Evolutionary conservation across 805 yeast genomes (phyloP), one percentile per base, ranked within the genome.

Genomic region (Cyberlindnera suaveolens): DNA sequence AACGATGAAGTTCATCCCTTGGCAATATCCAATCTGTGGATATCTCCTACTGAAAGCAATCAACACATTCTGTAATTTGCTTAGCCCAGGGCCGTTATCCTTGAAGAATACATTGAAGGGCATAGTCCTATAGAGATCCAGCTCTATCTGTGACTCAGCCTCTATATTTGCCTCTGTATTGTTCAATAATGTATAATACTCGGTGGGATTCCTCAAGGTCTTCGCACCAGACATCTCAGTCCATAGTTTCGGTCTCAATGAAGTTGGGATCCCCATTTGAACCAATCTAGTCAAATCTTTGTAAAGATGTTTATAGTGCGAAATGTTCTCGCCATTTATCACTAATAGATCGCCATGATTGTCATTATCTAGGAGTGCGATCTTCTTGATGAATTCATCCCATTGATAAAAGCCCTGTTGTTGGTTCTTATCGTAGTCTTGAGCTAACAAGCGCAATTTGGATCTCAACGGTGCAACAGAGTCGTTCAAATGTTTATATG

Each of bases 1-100:
- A 10, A 71, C 73, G n/a, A 77, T 71, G 50, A 76, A 70, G 53
- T 77, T 77, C 83, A 77, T 71, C 1, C 83, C 83, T 50, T 77
- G 83, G 41, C 77, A 72, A 53, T 77, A 77, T 1, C 83, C 82
- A 35, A 76, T 62, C 0, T 63, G 63, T 0, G 75, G 72, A 45
- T 68, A 67, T 46, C 74, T 66, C 6, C 68, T 63, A 16, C 71
- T 68, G 49, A 71, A 76, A 1, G 81, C 80, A 32, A 70, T 66
- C 39, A 77, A 57, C 6, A 78, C 68, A 14, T 74, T 61, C 34
- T 72, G 62, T 27, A 77, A 54, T 42, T 70, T 72, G 32, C 57
- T 61, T 32, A 70, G 68, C n/a, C 78, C 79, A 1, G 81, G 79
- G 0, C 82, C 82, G 10, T 75, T 71, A 36, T 64, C 63, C 15